Base-by-base conservation (phyloP, 1,284 basidiomycete genomes). In the Marasmius sp. region DNA sequence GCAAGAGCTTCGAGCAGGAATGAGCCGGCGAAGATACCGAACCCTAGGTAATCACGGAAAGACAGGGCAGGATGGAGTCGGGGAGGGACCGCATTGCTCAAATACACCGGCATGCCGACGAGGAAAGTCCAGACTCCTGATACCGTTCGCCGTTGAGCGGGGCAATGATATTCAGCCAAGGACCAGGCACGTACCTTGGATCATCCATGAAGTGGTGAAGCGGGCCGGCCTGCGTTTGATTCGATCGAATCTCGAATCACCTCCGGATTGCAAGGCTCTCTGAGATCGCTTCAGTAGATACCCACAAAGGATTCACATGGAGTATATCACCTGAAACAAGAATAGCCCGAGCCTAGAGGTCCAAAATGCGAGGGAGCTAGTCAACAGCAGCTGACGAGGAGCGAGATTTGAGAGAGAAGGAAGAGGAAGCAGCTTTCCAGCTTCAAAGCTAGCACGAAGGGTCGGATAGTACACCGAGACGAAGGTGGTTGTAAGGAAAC, bases 121-220 rank as follows among this genome's bases (percentile, higher is more conserved):
- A 88, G 64, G 51, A 85, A 79, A 54, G 91, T 83, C 90, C 90
- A 92, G 1, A 85, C 85, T 0, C 87, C 89, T 86, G 61, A 39
- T 14, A 56, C 18, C 38, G 27, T 49, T 33, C 27, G 58, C 39
- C 4, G 49, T 18, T 58, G 38, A n/a, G 47, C 39, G 14, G 11
- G 6, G 20, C 12, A 43, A 43, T 52, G 36, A 16, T 10, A 38
- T n/a, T 51, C 33, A 34, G 51, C 41, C 27, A 27, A 27, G 34
- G 12, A 1, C n/a, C 16, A 61, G 7, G 51, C n/a, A 47, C 43
- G 58, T 60, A 84, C 85, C 85, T 77, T 93, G 91, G 7, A 81
- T 85, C 68, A 91, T 80, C 91, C 90, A 94, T 58, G 81, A 88
- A 41, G 71, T 77, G 1, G 86, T 79, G 70, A 93, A 93, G 59